Evolutionary conservation across 768 basidiomycete species (phyloP), one percentile per base, ranked within the genome.

Genomic region (Neoboletus brunneissimus): DNA sequence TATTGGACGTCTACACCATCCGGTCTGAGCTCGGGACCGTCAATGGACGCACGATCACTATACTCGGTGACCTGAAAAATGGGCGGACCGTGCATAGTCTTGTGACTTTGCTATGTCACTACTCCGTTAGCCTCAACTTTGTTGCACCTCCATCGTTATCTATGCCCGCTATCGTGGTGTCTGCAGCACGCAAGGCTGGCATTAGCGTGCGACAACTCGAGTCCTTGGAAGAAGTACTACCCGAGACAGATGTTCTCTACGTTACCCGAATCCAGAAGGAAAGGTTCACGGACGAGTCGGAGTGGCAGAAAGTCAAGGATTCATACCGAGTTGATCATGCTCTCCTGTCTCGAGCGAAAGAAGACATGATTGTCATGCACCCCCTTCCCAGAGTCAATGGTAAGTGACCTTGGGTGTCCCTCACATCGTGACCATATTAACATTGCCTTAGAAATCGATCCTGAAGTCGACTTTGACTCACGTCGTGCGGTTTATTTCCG

Each of bases 331-430:
- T 99, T 53, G 93, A 98, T 73, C 97, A 98, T 67, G 91, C 95
- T 12, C 85, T 98, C 32, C 79, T 99, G 27, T 86, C 94, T 6
- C 80, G 90, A 42, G 96, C 97, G 11, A 98, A 98, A 77, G 89
- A 92, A 60, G 91, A 94, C 51, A 93, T 97, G 86, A 98, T 98
- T 56, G 94, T 98, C 61, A 96, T 99, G 94, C 97, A 99, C 73
- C 97, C 97, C n/a, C 78, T 99, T 22, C 97, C 97, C 15, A 76
- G 97, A 66, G 86, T 96, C 49, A 93, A 91, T 57, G 91, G 91
- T 87, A 61, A 60, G 83, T 69, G 5, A 0, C 13, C 56, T 34
- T 31, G 47, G 15, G 20, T n/a, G 22, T 8, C 34, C 35, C 53
- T 25, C 53, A n/a, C 16, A 25, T n/a, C 11, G 9, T 38, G 18